Evolutionary conservation across 257 asterid genomes (phyloP), one percentile per base, ranked within the genome.

Genomic region (Gentiana straminea): DNA sequence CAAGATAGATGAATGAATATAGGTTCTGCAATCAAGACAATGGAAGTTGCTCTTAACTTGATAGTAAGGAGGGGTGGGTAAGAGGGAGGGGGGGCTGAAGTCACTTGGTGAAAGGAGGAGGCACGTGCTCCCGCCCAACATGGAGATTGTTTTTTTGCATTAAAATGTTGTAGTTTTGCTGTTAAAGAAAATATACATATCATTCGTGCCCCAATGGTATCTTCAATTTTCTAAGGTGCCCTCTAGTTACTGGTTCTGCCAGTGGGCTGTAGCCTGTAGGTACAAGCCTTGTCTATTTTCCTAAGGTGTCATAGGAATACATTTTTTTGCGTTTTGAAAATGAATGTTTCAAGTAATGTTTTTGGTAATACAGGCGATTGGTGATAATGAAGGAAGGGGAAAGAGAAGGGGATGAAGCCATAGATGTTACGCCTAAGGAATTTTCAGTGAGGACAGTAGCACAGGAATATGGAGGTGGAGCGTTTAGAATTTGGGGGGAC

Each of bases 381-480:
- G 96, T 87, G 67, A 77, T 91, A 64, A 95, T 91, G 56, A 84
- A 82, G 77, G 82, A 77, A 65, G 81, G 82, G 3, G 94, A 75
- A 63, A 77, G 59, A 1, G 81, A 77, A 57, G 74, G 76, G 51
- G 94, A 51, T 32, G 66, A 68, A 35, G 86, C 84, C 0, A 63
- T 44, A 48, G 98, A 91, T 75, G 61, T 91, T 61, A 84, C 86
- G 4, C 84, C 94, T 8, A 77, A 78, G 63, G 95, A 84, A 68
- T 91, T 81, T 65, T 81, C 93, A 1, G 94, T 87, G 61, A 87
- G 98, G 80, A 79, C 96, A 10, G 77, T 77, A 64, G 86, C 94
- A 51, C 96, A 91, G 73, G 95, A 84, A 59, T 91, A 85, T 61
- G 98, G 98, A 58, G 98, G 98, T 15, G 95, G 94, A 49, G 92